Evolutionary conservation across 2,329 filamentous ascomycete species (phyloP), one percentile per base, ranked within the genome.

Genomic region (Penicillium capsulatum): DNA sequence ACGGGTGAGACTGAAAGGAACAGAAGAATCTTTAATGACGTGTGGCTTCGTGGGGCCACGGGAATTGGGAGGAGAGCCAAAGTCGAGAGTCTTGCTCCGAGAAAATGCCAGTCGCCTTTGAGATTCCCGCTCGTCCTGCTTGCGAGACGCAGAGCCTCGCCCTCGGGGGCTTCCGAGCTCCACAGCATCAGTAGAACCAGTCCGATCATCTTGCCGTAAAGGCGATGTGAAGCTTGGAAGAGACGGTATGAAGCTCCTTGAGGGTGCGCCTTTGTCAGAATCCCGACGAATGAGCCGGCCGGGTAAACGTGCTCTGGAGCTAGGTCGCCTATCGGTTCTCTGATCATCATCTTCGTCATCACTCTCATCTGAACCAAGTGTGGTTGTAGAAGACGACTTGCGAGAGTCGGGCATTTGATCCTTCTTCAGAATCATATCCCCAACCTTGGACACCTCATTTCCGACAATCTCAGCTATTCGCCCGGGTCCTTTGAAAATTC

Each of bases 391-490:
- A 38, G 62, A 70, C 33, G 57, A 68, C 48, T 60, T 61, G 30
- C 59, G 60, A 40, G 66, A 69, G 48, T 69, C 66, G 9, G 66
- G 61, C 20, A 56, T 61, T 15, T 64, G 57, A 20, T 83, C 80
- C 53, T 75, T 77, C 50, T 74, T 76, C 61, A 80, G 71, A 15
- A 83, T 75, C 30, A 77, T 70, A 34, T 80, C 78, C 11, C 78
- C 76, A 22, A 83, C 73, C 53, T 76, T 78, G 0, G 77, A 75
- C 6, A 81, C 73, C 53, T 83, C 80, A 45, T 72, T 74, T n/a
- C 77, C 75, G 2, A 94, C 77, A 19, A 87, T 75, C 19, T 79
- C 84, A 45, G 87, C 85, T 47, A 91, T 80, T 39, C 84, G 75
- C 34, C 80, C 78, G 2, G 56, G 55, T 0, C 81, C 83, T 65